Conservation (phyloP, 176 grass and related monocot genomes). For the Rhynchospora tenuis region DNA sequence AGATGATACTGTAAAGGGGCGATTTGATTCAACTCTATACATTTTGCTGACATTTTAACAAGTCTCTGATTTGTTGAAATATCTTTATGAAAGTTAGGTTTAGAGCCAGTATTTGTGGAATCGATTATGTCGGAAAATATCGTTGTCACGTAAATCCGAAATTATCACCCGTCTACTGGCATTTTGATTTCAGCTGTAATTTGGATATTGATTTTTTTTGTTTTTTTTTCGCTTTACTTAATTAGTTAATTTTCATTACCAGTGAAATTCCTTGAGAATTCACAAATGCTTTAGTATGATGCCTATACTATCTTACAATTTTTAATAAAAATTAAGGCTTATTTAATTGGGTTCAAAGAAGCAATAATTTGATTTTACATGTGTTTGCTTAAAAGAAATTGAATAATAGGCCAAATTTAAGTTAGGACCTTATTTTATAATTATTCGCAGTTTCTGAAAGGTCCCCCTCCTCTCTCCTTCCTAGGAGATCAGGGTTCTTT, state of each 20-base stretch:
- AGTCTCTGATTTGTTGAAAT: not conserved
- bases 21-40: not conserved
- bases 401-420: not conserved
- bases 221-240: not conserved
- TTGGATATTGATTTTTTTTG: not conserved
- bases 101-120: not conserved
- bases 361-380: not conserved
- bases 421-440: no score
- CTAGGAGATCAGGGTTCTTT: not conserved
- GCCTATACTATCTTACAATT: not conserved
- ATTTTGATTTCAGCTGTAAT: not conserved
- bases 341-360: not conserved
- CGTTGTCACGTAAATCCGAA: not conserved
- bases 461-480: not conserved
- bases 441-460: no score
- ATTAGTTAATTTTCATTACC: not conserved
- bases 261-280: not conserved
- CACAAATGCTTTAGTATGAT: not conserved
- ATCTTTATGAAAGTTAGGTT: not conserved
- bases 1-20: slow-evolving; percentile 6
- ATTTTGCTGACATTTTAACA: not conserved
- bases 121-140: not conserved
- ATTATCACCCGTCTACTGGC: not conserved
- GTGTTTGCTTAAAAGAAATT: not conserved
- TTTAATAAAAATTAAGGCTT: not conserved